These are phyloP conservation scores for Tremellales sp. DNA, from an alignment of 1,284 basidiomycete species.

Conservation along the genomic window DNA sequence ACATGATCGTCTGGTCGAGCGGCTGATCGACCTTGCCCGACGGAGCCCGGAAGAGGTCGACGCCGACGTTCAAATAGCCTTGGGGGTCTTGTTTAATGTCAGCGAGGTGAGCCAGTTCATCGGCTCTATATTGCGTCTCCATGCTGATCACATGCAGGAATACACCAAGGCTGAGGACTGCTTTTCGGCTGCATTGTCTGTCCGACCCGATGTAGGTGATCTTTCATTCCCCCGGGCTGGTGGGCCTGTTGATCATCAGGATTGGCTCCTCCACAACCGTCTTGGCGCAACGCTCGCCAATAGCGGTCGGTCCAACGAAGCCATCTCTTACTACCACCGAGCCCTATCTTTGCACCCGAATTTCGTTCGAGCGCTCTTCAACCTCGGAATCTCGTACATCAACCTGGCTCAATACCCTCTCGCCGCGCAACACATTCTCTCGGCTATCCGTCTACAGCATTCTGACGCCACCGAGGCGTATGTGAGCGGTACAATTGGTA, in stretches of 20 bases:
- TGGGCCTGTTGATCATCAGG: constrained; percentile 52
- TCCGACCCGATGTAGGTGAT: constrained; percentile 71
- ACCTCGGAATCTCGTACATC: constrained; percentile 85
- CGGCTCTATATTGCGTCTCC: background rate
- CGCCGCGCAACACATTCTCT: constrained; percentile 76
- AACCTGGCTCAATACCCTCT: constrained; percentile 80
- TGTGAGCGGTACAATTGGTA: constrained; percentile 47
- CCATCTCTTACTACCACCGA: constrained; percentile 82
- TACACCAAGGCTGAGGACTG: constrained; percentile 91
- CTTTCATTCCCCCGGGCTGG: background rate
- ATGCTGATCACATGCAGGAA: constrained; percentile 57
- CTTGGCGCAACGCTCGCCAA: constrained; percentile 96
- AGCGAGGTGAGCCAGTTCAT: constrained; percentile 60
- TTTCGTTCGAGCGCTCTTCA: constrained; percentile 92
- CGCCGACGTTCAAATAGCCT: constrained; percentile 90
- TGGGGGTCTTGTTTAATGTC: constrained; percentile 89
- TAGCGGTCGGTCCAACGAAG: constrained; percentile 74
- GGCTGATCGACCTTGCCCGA: constrained; percentile 49
- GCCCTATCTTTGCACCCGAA: constrained; percentile 86
- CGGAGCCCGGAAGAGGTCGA: constrained; percentile 60
- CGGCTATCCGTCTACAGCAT: constrained; percentile 80
- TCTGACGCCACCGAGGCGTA: constrained; percentile 62
- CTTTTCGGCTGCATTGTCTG: constrained; percentile 80
- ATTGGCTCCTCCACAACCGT: constrained; percentile 93
- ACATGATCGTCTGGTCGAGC: constrained; percentile 32